Percentiles rank a stretch among this genome's conserved stretches.
Conservation (phyloP, 176 grass and related monocot genomes). For the Cymbopogon citratus region DNA sequence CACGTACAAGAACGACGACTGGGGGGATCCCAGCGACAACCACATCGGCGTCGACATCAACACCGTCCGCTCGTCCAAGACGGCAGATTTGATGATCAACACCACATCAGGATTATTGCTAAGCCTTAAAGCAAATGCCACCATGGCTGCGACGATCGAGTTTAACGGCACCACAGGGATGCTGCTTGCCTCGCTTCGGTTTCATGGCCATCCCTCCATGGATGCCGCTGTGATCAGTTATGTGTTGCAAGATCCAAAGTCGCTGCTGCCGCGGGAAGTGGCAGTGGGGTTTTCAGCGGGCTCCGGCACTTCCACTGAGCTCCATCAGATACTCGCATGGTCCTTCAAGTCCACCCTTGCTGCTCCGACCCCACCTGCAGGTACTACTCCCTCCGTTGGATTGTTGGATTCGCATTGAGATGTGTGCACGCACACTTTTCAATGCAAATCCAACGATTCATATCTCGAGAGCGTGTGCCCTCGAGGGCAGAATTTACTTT, state of each 20-base stretch:
- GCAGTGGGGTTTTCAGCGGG: background rate
- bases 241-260: background rate
- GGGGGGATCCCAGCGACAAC: background rate
- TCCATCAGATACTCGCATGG: conserved; percentile 1
- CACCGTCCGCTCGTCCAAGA: background rate
- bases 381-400: too few relatives aligned
- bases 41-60: background rate
- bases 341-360: conserved; percentile 6
- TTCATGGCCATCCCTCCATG: too few relatives aligned
- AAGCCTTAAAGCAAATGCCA: background rate
- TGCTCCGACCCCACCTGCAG: background rate
- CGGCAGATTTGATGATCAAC: background rate
- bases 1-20: background rate
- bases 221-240: background rate
- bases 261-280: background rate
- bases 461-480: too few relatives aligned
- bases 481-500: too few relatives aligned
- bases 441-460: too few relatives aligned
- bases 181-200: background rate
- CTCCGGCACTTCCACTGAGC: background rate
- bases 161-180: background rate
- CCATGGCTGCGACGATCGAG: background rate
- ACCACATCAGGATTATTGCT: too few relatives aligned
- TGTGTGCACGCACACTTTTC: too few relatives aligned
- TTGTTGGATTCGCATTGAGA: too few relatives aligned